These are phyloP conservation scores for Fragaria ananassa DNA, from an alignment of 306 rosid species.

Conservation along the genomic window DNA sequence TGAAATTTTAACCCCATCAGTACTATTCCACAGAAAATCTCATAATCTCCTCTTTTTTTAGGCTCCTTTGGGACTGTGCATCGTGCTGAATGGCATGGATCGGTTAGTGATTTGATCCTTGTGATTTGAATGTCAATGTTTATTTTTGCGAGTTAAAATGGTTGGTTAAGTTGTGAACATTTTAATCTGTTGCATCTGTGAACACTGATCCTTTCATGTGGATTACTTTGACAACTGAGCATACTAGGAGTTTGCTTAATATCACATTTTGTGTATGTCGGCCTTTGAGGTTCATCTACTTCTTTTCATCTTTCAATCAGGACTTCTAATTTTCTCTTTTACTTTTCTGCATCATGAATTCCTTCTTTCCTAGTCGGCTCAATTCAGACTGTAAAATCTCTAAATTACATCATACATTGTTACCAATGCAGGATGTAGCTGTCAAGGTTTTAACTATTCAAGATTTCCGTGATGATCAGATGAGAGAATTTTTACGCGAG, in stretches of 20 bases:
- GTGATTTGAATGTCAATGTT: not conserved
- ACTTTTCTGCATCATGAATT: not conserved
- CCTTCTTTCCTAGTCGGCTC: not conserved
- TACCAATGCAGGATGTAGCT: conserved; percentile 79
- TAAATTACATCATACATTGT: not conserved
- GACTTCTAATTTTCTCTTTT: not conserved
- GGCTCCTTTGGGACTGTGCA: conserved; percentile 98
- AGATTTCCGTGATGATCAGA: conserved; percentile 79
- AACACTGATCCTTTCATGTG: not conserved
- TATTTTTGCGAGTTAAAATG: not conserved
- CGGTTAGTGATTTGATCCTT: conserved; percentile 49
- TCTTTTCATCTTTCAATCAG: not conserved
- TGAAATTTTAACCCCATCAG: not conserved
- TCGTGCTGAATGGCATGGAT: conserved; percentile 99
- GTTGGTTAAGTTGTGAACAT: not conserved
- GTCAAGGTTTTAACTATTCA: conserved; percentile 85
- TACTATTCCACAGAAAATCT: conserved; percentile 9
- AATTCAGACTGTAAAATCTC: not conserved
- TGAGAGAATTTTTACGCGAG: conserved; percentile 93
- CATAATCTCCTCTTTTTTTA: conserved; percentile 31
- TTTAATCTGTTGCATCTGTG: not conserved
- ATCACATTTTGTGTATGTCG: not conserved
- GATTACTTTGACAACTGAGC: not conserved
- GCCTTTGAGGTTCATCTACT: not conserved
- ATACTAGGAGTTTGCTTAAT: not conserved